A percentile compares a stretch with the other conserved stretches of the same genome.
Conservation (phyloP, 208 protist species). For the Leishmania mexicana region DNA sequence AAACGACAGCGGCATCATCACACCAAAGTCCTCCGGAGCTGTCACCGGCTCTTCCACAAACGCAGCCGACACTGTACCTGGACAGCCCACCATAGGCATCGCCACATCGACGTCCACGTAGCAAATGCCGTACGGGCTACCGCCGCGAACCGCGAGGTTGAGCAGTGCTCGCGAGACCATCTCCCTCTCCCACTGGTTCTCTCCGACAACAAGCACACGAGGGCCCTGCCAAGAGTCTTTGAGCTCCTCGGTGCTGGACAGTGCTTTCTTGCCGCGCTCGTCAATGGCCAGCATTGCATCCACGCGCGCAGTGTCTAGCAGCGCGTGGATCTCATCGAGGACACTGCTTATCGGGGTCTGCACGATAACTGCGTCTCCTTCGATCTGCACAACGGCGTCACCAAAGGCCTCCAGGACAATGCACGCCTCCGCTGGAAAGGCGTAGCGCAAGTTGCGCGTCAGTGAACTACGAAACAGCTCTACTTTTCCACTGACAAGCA, state of each 20-base stretch:
- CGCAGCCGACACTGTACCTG: slow-evolving; percentile 65
- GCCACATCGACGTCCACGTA: slow-evolving; percentile 79
- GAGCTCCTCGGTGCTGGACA: slow-evolving; percentile 20
- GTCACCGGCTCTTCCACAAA: slow-evolving; percentile 68
- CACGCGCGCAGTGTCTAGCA: slow-evolving; percentile 51
- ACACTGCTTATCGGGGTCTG: slow-evolving; percentile 28
- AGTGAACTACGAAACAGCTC: slow-evolving; percentile 57
- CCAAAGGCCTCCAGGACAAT: slow-evolving; percentile 44
- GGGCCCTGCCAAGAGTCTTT: slow-evolving; percentile 46
- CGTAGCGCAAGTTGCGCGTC: slow-evolving; percentile 63
- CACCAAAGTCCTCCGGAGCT: slow-evolving; percentile 72
- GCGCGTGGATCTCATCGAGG: slow-evolving; percentile 56
- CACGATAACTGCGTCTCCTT: slow-evolving; percentile 36
- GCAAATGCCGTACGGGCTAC: slow-evolving; percentile 44
- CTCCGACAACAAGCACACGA: slow-evolving; percentile 75
- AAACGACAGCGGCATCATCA: slow-evolving; percentile 75
- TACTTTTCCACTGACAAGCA: slow-evolving; percentile 56
- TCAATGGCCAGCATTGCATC: slow-evolving; percentile 41
- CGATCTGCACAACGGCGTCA: slow-evolving; percentile 48
- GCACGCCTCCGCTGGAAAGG: slow-evolving; percentile 42
- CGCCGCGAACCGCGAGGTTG: slow-evolving; percentile 60
- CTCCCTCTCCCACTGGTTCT: slow-evolving; percentile 72
- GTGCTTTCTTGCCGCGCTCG: slow-evolving; percentile 6
- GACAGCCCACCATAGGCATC: slow-evolving; percentile 70
- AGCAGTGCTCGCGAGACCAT: slow-evolving; percentile 55